Percentiles rank a stretch among this genome's conserved stretches.
phyloP scores from a whole-genome alignment of 1,139 yeast genomes.

The Martiniozyma asiatica region DNA sequence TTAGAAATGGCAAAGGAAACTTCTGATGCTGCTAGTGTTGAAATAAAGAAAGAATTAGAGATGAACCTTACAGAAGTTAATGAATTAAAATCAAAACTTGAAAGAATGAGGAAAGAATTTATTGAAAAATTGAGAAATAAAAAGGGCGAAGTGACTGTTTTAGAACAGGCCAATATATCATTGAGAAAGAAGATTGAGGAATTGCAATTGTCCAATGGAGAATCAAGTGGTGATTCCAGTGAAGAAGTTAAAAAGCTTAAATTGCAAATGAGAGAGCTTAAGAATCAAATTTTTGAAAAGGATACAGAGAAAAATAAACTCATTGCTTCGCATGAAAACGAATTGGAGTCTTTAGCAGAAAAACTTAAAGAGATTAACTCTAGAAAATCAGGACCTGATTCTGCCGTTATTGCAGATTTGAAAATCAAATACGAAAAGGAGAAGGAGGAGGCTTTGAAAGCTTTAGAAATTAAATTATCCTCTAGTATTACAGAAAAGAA shows the following conservation, averaged over 20 bases:
- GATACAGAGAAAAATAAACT: constrained; percentile 5
- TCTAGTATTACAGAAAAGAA: too few relatives aligned
- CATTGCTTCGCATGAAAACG: constrained; percentile 3
- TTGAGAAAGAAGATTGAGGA: constrained; percentile 10
- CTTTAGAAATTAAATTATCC: constrained; percentile 14
- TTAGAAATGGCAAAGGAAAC: constrained; percentile 15
- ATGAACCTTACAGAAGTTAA: too few relatives aligned
- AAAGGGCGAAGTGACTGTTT: too few relatives aligned
- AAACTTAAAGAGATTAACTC: constrained; percentile 10
- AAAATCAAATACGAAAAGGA: constrained; percentile 13
- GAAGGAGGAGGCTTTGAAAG: constrained; percentile 13
- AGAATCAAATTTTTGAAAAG: constrained; percentile 10
- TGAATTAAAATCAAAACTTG: too few relatives aligned
- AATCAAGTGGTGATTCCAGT: constrained; percentile 1
- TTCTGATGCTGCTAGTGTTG: constrained; percentile 13
- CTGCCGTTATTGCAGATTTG: constrained; percentile 6
- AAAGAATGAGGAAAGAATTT: too few relatives aligned
- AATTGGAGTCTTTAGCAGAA: constrained; percentile 11
- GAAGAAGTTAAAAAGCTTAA: constrained; percentile 9
- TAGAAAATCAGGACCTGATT: not conserved
- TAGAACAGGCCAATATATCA: too few relatives aligned
- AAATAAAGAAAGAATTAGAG: constrained; percentile 11
- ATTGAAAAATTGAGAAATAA: too few relatives aligned
- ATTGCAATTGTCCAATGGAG: constrained; percentile 5
- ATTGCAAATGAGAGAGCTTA: constrained; percentile 9